phyloP scores from a whole-genome alignment of 345 rosid species.

The Rhodamnia argentea region DNA sequence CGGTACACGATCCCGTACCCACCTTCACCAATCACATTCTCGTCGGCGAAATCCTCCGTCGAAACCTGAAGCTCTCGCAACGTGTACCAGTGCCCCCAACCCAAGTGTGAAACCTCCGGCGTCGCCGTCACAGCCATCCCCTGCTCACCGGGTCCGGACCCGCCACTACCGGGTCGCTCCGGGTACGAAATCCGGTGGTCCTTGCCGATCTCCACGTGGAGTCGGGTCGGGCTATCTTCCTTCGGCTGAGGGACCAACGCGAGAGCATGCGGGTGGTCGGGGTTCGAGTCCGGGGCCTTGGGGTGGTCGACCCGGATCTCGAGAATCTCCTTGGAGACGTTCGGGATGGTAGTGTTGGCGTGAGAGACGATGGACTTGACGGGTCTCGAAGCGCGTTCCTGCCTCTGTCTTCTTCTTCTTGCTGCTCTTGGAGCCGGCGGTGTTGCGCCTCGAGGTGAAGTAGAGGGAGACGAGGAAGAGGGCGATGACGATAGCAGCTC shows the following conservation, averaged over 20 bases:
- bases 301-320: constrained; percentile 63
- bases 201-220: constrained; percentile 82
- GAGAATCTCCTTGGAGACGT: constrained; percentile 66
- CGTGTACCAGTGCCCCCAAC: constrained; percentile 98
- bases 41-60: constrained; percentile 59
- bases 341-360: constrained; percentile 42
- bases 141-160: constrained; percentile 44
- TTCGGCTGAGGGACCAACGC: constrained; percentile 14
- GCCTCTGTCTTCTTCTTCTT: background rate
- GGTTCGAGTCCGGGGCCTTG: constrained; percentile 10
- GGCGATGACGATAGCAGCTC: constrained; percentile 65
- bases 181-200: constrained; percentile 76
- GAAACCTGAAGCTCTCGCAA: constrained; percentile 86
- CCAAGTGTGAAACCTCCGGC: constrained; percentile 94
- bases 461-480: constrained; percentile 82
- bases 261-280: constrained; percentile 26
- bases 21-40: constrained; percentile 92
- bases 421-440: constrained; percentile 12
- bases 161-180: constrained; percentile 53
- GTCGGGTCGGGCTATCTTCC: constrained; percentile 39
- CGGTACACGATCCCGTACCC: constrained; percentile 92
- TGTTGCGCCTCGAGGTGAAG: constrained; percentile 62
- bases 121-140: constrained; percentile 38
- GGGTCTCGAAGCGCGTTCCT: background rate
- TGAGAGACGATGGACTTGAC: background rate